Evolutionary conservation across 169 alveolate genomes (phyloP).

Genomic region (Plasmodium knowlesi): DNA sequence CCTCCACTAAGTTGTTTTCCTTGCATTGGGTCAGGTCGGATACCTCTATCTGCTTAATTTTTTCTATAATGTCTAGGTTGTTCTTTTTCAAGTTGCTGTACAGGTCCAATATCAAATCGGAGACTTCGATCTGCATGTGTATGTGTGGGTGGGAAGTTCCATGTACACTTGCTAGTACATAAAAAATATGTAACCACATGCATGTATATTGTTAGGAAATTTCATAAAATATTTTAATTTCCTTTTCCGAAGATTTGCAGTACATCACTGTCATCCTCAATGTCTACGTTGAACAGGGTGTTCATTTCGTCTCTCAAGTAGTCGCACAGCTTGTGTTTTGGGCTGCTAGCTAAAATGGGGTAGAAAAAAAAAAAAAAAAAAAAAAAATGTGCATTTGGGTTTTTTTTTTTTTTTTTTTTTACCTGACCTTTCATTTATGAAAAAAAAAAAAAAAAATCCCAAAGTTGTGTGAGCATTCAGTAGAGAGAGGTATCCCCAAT

Average conservation of each 20-base stretch:
- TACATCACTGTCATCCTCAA: constrained; percentile 74
- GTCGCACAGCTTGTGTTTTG: constrained; percentile 38
- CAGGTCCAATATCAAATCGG: constrained; percentile 61
- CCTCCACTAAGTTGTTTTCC: constrained; percentile 42
- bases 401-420: no score
- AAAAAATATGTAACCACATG: neutral
- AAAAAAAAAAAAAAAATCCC: neutral
- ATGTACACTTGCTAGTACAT: neutral
- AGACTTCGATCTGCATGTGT: constrained; percentile 44
- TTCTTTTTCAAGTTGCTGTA: constrained; percentile 50
- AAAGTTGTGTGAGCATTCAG: neutral
- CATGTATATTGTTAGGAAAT: neutral
- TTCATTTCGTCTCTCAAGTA: constrained; percentile 57
- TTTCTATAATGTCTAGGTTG: constrained; percentile 37
- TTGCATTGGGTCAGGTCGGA: constrained; percentile 12
- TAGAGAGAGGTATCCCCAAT: neutral
- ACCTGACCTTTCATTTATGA: neutral
- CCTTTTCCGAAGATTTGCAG: neutral
- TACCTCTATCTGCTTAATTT: constrained; percentile 30
- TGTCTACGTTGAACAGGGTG: constrained; percentile 50
- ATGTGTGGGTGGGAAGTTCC: neutral
- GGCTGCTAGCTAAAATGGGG: constrained; percentile 25
- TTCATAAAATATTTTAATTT: neutral
- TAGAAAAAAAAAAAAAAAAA: neutral
- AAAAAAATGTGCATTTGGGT: neutral